Base-by-base conservation (phyloP, 2,329 filamentous ascomycete species). In the Botrytis hyacinthi region DNA sequence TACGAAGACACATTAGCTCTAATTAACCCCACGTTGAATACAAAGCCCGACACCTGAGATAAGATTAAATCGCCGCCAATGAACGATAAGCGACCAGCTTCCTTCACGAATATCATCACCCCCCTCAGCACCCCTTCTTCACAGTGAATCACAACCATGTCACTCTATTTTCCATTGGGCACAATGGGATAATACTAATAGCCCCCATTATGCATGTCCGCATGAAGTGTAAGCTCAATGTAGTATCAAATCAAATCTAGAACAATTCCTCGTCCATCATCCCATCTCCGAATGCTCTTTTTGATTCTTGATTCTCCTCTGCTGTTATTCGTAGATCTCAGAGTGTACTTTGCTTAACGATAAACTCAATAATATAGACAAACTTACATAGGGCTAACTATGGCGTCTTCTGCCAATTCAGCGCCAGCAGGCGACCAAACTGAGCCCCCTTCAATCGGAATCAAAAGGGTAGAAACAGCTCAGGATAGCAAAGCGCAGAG, bases 401-500 rank as follows among this genome's bases (percentile, higher is more conserved):
- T 70, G 68, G 40, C 68, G 8, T 62, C 68, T 18, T 61, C 68
- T 61, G 32, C 29, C 2, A 51, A 40, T 18, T 46, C 57, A 37
- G 29, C 57, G 29, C 20, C 29, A 1, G 12, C 29, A 10, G 57
- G 51, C 22, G 46, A 8, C 8, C 42, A 29, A 42, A 42, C 57
- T 46, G 68, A 40, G 32, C 40, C 54, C 4, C 37, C 61, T 14
- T 22, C 37, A 20, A 22, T 37, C 7, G 68, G 68, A 16, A 70
- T 70, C 7, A 70, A 54, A 62, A 57, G 68, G 22, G 68, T 48
- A 57, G 37, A 61, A 70, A 42, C 68, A 20, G 68, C 59, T 32
- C 68, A 32, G 29, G 68, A 57, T 35, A 70, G 61, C 26, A 42
- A 70, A 61, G 37, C 68, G 4, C 68, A 70, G 26, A 70, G 68